phyloP scores from a whole-genome alignment of 352 stramenopile species.

The Aphanomyces cochlioides region DNA sequence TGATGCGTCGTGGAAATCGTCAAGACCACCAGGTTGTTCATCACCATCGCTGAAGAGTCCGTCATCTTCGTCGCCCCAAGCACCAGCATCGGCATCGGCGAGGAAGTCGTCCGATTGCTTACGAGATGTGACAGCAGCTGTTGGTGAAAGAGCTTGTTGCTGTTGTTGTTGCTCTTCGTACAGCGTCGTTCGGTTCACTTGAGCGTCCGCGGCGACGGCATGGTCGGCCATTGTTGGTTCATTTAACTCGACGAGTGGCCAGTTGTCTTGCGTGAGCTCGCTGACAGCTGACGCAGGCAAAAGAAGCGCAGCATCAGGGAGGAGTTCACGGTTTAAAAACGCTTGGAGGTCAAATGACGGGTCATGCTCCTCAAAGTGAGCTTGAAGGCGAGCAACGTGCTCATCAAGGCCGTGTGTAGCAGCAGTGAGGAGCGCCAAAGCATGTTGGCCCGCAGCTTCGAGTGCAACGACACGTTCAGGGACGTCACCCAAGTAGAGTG shows the following conservation, averaged over 20 bases:
- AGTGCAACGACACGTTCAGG: slow-evolving; percentile 94
- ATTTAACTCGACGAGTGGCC: slow-evolving; percentile 96
- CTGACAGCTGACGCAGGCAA: slow-evolving; percentile 93
- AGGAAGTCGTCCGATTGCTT: slow-evolving; percentile 71
- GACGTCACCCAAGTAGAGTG: slow-evolving; percentile 96
- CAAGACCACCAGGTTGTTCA: slow-evolving; percentile 40
- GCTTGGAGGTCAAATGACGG: slow-evolving; percentile 60
- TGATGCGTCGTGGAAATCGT: slow-evolving; percentile 63
- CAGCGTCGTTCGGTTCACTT: slow-evolving; percentile 8
- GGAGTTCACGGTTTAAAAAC: slow-evolving; percentile 66
- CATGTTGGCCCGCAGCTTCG: slow-evolving; percentile 93
- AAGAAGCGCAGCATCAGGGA: slow-evolving; percentile 75
- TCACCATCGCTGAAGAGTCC: slow-evolving; percentile 75
- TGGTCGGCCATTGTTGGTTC: slow-evolving; percentile 83
- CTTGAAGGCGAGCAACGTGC: slow-evolving; percentile 91
- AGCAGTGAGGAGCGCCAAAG: slow-evolving; percentile 95
- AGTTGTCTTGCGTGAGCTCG: slow-evolving; percentile 93
- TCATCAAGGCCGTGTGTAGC: slow-evolving; percentile 93
- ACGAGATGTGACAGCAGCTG: slow-evolving; percentile 29
- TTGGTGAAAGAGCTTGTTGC: neutral
- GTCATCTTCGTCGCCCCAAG: slow-evolving; percentile 81
- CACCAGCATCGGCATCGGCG: slow-evolving; percentile 64
- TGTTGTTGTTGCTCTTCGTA: slow-evolving; percentile 3
- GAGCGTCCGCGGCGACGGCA: slow-evolving; percentile 57
- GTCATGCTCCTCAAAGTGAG: slow-evolving; percentile 89